Percentiles rank a stretch among this genome's conserved stretches.
These are phyloP conservation scores for Sphagnum magellanicum DNA, from an alignment of 228 moss, liverwort and hornwort species.

Conservation along the genomic window DNA sequence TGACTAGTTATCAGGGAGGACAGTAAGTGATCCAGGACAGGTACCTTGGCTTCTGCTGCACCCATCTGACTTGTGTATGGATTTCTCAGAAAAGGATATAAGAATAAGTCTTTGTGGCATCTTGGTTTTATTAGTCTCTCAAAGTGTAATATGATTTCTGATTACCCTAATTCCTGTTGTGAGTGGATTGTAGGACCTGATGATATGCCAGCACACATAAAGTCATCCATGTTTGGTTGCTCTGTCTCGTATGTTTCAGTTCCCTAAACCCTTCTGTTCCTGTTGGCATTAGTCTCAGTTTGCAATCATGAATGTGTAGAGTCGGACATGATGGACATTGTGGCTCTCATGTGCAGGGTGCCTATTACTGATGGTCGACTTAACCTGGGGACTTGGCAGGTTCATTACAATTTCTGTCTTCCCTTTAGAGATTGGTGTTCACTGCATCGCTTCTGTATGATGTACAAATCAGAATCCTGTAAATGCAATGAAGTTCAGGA, in stretches of 20 bases:
- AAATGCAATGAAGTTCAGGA: background rate
- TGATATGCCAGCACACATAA: slow-evolving; percentile 97
- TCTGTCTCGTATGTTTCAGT: slow-evolving; percentile 62
- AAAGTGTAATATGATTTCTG: too few species aligned
- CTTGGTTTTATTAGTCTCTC: too few species aligned
- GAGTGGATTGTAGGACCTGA: slow-evolving; percentile 61
- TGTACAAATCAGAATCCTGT: background rate
- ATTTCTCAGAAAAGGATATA: too few species aligned
- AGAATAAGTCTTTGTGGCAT: too few species aligned
- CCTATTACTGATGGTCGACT: slow-evolving; percentile 84
- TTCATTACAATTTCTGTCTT: slow-evolving; percentile 8
- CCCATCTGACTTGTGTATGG: too few species aligned
- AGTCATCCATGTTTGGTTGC: slow-evolving; percentile 93
- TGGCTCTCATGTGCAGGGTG: slow-evolving; percentile 31
- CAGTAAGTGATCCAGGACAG: too few species aligned
- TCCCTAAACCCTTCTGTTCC: background rate
- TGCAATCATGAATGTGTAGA: background rate
- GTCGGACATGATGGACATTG: background rate
- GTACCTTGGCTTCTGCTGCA: too few species aligned
- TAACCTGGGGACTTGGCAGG: slow-evolving; percentile 98
- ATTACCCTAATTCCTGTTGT: background rate
- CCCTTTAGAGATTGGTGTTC: background rate
- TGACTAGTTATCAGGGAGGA: too few species aligned
- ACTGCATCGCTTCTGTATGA: background rate
- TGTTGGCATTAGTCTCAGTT: too few species aligned